These are phyloP conservation scores for Trifolium fragiferum DNA, from an alignment of 306 rosid genomes.

Conservation along the genomic window DNA sequence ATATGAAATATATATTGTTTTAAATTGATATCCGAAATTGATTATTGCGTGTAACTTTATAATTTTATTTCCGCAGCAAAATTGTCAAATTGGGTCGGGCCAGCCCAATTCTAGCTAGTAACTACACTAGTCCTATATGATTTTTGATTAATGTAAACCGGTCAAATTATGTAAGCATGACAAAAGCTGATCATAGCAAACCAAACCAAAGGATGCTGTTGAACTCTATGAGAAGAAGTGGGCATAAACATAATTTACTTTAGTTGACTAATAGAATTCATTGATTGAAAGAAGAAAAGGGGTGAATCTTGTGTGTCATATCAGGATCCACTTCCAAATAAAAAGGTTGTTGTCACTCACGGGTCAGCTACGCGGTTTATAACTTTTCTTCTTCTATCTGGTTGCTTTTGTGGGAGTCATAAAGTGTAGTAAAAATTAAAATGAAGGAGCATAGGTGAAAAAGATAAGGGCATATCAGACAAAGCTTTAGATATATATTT, in stretches of 20 bases:
- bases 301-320: conserved; percentile 33
- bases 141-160: neutral
- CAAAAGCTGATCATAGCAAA: conserved; percentile 30
- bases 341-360: neutral
- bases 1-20: too few relatives aligned
- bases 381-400: neutral
- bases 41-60: too few relatives aligned
- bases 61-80: too few relatives aligned
- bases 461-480: neutral
- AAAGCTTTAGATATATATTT: neutral
- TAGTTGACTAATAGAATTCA: neutral
- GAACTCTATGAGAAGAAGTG: neutral
- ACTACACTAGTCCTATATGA: too few relatives aligned
- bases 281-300: neutral
- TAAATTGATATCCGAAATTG: too few relatives aligned
- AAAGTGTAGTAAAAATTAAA: conserved; percentile 12
- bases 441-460: neutral
- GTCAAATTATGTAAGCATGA: conserved; percentile 45
- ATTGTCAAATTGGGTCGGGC: too few relatives aligned
- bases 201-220: neutral
- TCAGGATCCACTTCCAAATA: neutral
- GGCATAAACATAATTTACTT: neutral
- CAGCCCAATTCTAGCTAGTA: too few relatives aligned
- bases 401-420: conserved; percentile 11
- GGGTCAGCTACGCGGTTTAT: conserved; percentile 4